phyloP scores from a whole-genome alignment of 768 basidiomycete genomes.

The Kwoniella dendrophila region DNA sequence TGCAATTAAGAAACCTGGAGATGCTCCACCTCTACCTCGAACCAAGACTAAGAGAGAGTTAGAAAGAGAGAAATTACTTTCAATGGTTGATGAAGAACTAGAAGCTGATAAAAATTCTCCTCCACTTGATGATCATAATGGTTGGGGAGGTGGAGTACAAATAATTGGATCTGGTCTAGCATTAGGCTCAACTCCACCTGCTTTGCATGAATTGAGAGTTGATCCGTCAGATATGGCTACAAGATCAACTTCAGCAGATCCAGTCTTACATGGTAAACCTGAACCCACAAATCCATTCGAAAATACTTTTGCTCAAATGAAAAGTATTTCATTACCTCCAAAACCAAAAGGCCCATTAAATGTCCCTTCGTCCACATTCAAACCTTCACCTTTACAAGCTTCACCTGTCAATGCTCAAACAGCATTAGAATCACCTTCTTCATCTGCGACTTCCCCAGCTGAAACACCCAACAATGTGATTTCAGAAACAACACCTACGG shows the following conservation, averaged over 20 bases:
- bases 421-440: conserved; percentile 20
- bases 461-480: conserved; percentile 17
- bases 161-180: conserved; percentile 46
- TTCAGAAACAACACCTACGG: conserved; percentile 13
- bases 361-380: conserved; percentile 37
- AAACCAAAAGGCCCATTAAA: conserved; percentile 4
- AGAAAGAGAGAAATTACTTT: conserved; percentile 51
- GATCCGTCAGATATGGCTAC: conserved; percentile 16
- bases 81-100: conserved; percentile 51
- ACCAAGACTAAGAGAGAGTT: conserved; percentile 49
- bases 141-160: conserved; percentile 43
- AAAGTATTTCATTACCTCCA: conserved; percentile 17
- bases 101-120: conserved; percentile 33
- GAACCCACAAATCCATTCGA: conserved; percentile 18
- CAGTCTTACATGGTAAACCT: conserved; percentile 13
- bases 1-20: conserved; percentile 27
- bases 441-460: conserved; percentile 14
- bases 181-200: conserved; percentile 16
- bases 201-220: conserved; percentile 7
- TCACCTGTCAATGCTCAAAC: conserved; percentile 29
- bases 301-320: conserved; percentile 16
- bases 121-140: conserved; percentile 8
- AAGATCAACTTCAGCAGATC: conserved; percentile 24
- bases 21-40: conserved; percentile 24
- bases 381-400: conserved; percentile 42